Evolutionary conservation across 176 grass and related monocot genomes (phyloP), one percentile per base, ranked within the genome.

Genomic region (Stipa capillata): DNA sequence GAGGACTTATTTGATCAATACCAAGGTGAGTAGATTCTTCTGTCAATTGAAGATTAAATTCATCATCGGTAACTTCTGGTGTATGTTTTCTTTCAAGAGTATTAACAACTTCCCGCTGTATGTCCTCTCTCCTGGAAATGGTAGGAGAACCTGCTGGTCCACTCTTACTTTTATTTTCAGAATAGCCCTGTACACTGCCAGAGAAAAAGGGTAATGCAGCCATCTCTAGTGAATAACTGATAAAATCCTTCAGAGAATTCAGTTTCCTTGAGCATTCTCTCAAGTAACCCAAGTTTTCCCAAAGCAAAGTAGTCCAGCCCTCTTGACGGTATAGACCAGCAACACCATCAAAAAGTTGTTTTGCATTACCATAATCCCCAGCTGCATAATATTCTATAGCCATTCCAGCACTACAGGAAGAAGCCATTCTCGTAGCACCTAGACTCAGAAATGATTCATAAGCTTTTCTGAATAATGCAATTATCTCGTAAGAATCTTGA

Each of bases 401-500:
- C 96, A 99, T 99, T 76, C 92, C 88, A 80, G 76, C 68, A 50
- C 80, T 91, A 74, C 96, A 95, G 25, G 68, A 69, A 70, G 68
- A 90, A 83, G 90, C 96, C 85, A 95, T 90, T 78, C 92, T 90
- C 14, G 69, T 80, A 72, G 88, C 90, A 58, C 90, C 81, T 63
- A 77, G 75, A 84, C 83, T 85, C 51, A 82, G 82, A 77, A 99
- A 95, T 88, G 86, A 99, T 89, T 99, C 96, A 83, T 91, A 92
- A 77, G 96, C 87, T 90, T 94, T 99, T 94, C 79, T 94, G 45
- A 93, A 99, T 54, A 99, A 87, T 72, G 96, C 92, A 71, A 99
- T 91, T 72, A 99, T 99, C 85, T 99, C 96, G 3, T 99, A 95
- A 73, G 89, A 87, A 90, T 99, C 92, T 89, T 99, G 96, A 83